These are phyloP conservation scores for Rhizopogon sp. DNA, from an alignment of 768 basidiomycete species.

Conservation along the genomic window DNA sequence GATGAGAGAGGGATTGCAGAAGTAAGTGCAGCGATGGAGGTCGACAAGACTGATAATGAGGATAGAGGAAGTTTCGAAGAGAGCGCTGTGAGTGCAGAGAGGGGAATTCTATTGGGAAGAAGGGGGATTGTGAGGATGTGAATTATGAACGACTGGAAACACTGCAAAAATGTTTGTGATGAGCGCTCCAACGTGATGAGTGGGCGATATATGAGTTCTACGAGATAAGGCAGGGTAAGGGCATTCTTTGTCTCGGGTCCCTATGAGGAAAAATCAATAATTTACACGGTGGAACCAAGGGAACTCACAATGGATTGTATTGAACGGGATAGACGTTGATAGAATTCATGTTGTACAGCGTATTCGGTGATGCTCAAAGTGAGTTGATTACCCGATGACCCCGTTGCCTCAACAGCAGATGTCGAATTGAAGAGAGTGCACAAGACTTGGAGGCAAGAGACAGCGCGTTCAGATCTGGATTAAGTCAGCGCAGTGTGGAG, in stretches of 20 bases:
- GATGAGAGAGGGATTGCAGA: slow-evolving; percentile 23
- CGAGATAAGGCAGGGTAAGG: slow-evolving; percentile 22
- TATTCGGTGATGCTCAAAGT: slow-evolving; percentile 36
- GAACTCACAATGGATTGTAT: slow-evolving; percentile 43
- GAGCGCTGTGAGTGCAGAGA: slow-evolving; percentile 56
- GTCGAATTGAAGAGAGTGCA: slow-evolving; percentile 36
- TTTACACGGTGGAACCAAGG: neutral
- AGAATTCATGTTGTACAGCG: slow-evolving; percentile 43
- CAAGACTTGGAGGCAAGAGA: slow-evolving; percentile 47
- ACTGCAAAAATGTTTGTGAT: slow-evolving; percentile 17
- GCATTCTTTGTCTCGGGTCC: slow-evolving; percentile 50
- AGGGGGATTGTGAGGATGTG: slow-evolving; percentile 69
- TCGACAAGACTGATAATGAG: slow-evolving; percentile 29
- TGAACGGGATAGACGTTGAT: slow-evolving; percentile 22
- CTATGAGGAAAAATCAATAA: slow-evolving; percentile 27
- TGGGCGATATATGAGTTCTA: slow-evolving; percentile 22
- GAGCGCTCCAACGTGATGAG: slow-evolving; percentile 26
- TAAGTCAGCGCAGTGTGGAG: neutral
- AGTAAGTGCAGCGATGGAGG: slow-evolving; percentile 26
- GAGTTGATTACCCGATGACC: slow-evolving; percentile 25
- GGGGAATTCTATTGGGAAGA: slow-evolving; percentile 70
- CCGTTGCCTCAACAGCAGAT: slow-evolving; percentile 10
- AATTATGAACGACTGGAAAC: slow-evolving; percentile 39
- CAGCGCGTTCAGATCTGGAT: slow-evolving; percentile 43
- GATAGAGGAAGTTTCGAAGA: slow-evolving; percentile 60